Percentiles rank a stretch among this genome's conserved stretches.
Evolutionary conservation across 139 green algal genomes (phyloP).

Genomic region (Pycnococcus provasolii): DNA sequence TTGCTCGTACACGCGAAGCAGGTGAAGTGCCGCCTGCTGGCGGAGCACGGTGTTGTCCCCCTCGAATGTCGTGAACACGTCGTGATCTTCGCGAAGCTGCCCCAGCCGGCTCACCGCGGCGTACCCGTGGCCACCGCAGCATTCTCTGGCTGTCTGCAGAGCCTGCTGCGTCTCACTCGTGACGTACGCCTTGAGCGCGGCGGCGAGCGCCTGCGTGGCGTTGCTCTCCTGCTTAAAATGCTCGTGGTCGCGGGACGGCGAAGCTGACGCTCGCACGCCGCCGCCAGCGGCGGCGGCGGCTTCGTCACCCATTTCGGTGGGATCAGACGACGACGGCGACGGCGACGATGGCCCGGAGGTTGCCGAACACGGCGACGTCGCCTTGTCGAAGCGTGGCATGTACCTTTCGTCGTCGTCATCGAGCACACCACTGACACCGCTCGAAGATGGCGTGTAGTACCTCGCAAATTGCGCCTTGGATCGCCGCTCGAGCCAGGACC

Average conservation of each 20-base stretch:
- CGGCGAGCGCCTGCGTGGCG: conserved; percentile 24
- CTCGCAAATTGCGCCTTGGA: too few species aligned
- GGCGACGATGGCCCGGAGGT: too few species aligned
- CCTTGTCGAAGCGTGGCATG: too few species aligned
- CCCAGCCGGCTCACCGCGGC: conserved; percentile 32
- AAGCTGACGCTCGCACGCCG: neutral
- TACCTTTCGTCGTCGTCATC: too few species aligned
- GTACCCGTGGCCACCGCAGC: conserved; percentile 30
- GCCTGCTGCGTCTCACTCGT: conserved; percentile 23
- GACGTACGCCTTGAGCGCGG: conserved; percentile 29
- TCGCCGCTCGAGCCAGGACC: too few species aligned
- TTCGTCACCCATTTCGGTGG: too few species aligned
- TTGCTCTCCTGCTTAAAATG: conserved; percentile 9
- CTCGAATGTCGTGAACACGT: conserved; percentile 36
- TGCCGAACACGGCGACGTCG: too few species aligned
- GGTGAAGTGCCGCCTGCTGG: conserved; percentile 21
- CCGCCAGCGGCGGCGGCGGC: too few species aligned
- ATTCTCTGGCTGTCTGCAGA: conserved; percentile 8
- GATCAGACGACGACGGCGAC: too few species aligned
- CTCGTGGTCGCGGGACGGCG: conserved; percentile 20
- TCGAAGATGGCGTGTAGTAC: too few species aligned
- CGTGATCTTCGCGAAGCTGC: conserved; percentile 29
- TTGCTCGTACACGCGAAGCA: too few species aligned
- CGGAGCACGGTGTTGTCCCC: conserved; percentile 36
- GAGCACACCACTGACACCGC: too few species aligned